Evolutionary conservation across 1,139 yeast species (phyloP).

Genomic region (Suhomyces bolitotheri): DNA sequence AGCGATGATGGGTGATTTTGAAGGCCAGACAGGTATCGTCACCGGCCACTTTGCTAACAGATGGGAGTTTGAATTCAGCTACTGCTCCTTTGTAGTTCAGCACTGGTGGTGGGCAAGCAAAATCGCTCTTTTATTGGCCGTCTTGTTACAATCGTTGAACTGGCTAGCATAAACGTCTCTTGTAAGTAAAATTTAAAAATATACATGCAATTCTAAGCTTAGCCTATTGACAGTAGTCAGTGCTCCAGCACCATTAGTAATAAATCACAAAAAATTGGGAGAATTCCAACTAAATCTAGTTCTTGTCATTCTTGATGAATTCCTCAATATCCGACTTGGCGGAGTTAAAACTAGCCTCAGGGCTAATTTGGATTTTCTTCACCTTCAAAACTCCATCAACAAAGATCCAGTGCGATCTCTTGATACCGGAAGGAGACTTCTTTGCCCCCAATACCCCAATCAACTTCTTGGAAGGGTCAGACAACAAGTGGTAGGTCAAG

Average conservation of each 20-base stretch:
- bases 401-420: slow-evolving; percentile 89
- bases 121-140: slow-evolving; percentile 48
- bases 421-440: slow-evolving; percentile 73
- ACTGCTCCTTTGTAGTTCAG: slow-evolving; percentile 85
- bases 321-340: slow-evolving; percentile 58
- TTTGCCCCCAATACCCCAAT: slow-evolving; percentile 80
- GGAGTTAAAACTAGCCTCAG: slow-evolving; percentile 68
- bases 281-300: no score
- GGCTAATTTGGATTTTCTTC: slow-evolving; percentile 69
- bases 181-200: background rate
- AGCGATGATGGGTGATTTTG: slow-evolving; percentile 95
- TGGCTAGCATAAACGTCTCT: slow-evolving; percentile 10
- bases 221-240: no score
- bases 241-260: no score
- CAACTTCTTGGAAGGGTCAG: slow-evolving; percentile 72
- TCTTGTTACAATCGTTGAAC: slow-evolving; percentile 38
- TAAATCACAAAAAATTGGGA: no score
- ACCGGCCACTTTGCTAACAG: slow-evolving; percentile 58
- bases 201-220: no score
- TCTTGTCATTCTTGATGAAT: slow-evolving; percentile 21
- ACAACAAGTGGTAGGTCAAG: slow-evolving; percentile 69
- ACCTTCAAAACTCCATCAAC: slow-evolving; percentile 69
- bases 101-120: slow-evolving; percentile 96
- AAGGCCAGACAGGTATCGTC: slow-evolving; percentile 84
- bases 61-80: slow-evolving; percentile 69